These are phyloP conservation scores for Blastobotrys proliferans DNA, from an alignment of 1,139 yeast genomes.

Conservation along the genomic window DNA sequence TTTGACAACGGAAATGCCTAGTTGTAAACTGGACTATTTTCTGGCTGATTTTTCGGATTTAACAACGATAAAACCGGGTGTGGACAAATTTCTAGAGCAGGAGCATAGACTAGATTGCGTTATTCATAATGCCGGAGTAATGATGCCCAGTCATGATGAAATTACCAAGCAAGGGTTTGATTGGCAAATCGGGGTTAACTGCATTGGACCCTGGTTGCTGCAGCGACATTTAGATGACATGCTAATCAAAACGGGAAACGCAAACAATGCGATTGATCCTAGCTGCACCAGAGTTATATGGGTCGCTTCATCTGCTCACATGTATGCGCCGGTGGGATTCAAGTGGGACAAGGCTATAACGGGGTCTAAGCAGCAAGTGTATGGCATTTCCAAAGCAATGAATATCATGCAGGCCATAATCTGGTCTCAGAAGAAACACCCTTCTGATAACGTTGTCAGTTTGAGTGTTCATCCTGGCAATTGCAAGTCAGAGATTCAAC, in stretches of 20 bases:
- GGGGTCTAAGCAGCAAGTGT: conserved; percentile 16
- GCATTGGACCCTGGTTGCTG: conserved; percentile 48
- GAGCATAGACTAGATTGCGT: conserved; percentile 31
- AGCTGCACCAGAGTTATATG: conserved; percentile 40
- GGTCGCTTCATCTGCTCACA: conserved; percentile 35
- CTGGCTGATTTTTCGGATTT: conserved; percentile 45
- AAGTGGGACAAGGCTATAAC: no score
- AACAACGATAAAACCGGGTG: conserved; percentile 43
- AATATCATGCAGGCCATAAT: conserved; percentile 41
- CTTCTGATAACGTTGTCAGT: conserved; percentile 31
- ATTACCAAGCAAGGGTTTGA: conserved; percentile 47
- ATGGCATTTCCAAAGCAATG: conserved; percentile 49
- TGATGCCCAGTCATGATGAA: conserved; percentile 22
- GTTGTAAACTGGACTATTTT: conserved; percentile 25
- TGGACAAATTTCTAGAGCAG: conserved; percentile 30
- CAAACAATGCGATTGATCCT: background rate
- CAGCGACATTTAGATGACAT: conserved; percentile 45
- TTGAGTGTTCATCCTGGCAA: conserved; percentile 47
- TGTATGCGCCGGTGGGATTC: conserved; percentile 1
- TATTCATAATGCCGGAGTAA: conserved; percentile 23
- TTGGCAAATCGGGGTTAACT: conserved; percentile 49
- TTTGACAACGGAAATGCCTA: conserved; percentile 29
- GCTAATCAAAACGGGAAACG: conserved; percentile 36
- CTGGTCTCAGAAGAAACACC: conserved; percentile 35
- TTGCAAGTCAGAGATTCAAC: conserved; percentile 41